Conservation (phyloP, 768 basidiomycete species). For the Tephrocybe sp. region DNA sequence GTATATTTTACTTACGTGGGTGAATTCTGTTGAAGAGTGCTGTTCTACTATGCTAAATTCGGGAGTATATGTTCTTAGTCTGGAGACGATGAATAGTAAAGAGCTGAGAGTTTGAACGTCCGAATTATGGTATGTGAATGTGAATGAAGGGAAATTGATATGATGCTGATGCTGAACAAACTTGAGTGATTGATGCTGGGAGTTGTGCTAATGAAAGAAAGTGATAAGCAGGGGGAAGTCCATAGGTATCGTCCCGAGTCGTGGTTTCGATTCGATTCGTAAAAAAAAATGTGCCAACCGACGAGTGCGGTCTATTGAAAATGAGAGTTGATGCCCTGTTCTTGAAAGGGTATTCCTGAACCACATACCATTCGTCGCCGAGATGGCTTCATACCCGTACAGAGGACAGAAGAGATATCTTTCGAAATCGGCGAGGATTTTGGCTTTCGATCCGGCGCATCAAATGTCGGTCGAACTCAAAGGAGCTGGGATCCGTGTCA, state of each 20-base stretch:
- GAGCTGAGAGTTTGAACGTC: conserved; percentile 11
- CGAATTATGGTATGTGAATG: conserved; percentile 11
- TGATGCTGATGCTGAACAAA: conserved; percentile 15
- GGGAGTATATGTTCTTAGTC: conserved; percentile 15
- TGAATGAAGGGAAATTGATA: conserved; percentile 14
- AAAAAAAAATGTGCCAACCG: conserved; percentile 4
- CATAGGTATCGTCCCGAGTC: conserved; percentile 2
- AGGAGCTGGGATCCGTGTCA: conserved; percentile 30
- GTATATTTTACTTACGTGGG: conserved; percentile 4
- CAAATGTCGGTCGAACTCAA: conserved; percentile 42
- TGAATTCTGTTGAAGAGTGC: conserved; percentile 6
- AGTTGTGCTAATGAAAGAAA: conserved; percentile 13
- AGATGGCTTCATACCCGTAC: conserved; percentile 10
- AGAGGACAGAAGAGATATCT: conserved; percentile 15
- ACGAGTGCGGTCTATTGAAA: conserved; percentile 11
- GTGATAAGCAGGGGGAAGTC: conserved; percentile 10
- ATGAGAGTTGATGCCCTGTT: background rate
- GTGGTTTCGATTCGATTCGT: background rate
- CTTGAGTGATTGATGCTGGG: conserved; percentile 20
- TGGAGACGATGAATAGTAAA: conserved; percentile 13
- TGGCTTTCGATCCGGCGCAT: conserved; percentile 40
- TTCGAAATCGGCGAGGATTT: conserved; percentile 27
- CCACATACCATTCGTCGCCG: background rate
- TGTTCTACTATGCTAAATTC: conserved; percentile 8
- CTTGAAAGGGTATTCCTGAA: background rate